Evolutionary conservation across 73 alveolate genomes (phyloP), one percentile per base, ranked within the genome.

Genomic region (Tetrahymena thermophila): DNA sequence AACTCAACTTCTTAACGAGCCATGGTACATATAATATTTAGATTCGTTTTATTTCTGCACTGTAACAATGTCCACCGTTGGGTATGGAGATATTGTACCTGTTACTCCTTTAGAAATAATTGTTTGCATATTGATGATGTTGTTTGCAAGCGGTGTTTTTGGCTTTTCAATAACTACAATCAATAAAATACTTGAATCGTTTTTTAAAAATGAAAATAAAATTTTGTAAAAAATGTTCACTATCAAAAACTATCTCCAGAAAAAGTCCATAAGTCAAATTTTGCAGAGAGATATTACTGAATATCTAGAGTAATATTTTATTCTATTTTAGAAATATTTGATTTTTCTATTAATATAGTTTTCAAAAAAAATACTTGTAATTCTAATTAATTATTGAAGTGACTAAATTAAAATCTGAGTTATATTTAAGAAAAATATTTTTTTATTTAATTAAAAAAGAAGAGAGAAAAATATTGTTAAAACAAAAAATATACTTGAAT

Each of bases 11-110:
- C 34, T 85, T 15, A 93, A 85, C 35, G 93, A 85, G 34, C 34
- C 85, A 34, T 95, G 97, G 97, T 19, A 43, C 6, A 95, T 85
- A 1, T 50, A 95, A 84, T 95, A 95, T 56, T 37, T 95, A 28
- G 85, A 85, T 93, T 35, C 97, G 3, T 89, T 95, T 25, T 95
- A 89, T 95, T 95, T 95, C 34, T 50, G 95, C 40, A 95, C 97
- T 4, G 94, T 95, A 1, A 95, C 97, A 21, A 95, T 94, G 44
- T 43, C 94, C n/a, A 95, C 97, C 4, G 94, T 95, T 42, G 97
- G 97, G 14, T 95, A 95, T 95, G 97, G 97, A 25, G 97, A 95
- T 95, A 89, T 95, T 10, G 94, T 85, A 44, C 97, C 97, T 43
- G 17, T 28, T 6, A 95, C 97, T 23, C 94, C 56, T 44, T 17